Percentiles rank a stretch among this genome's conserved stretches.
Conservation (phyloP, 2,329 filamentous ascomycete species). For the Fusarium pseudocircinatum region DNA sequence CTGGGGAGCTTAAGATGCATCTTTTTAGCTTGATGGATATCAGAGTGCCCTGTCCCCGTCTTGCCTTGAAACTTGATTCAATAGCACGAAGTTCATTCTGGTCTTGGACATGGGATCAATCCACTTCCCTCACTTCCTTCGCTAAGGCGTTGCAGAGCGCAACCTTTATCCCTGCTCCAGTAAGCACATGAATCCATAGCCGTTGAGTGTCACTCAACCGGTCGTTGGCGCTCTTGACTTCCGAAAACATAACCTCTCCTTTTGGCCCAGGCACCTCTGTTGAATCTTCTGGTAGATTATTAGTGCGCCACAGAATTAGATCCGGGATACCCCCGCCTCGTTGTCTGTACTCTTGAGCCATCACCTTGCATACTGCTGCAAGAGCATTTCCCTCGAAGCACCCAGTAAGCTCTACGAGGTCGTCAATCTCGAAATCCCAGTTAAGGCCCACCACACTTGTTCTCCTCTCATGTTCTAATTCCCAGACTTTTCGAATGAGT, state of each 20-base stretch:
- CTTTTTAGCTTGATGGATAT: constrained; percentile 7
- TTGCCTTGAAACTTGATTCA: constrained; percentile 20
- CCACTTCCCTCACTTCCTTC: constrained; percentile 58
- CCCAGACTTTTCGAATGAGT: constrained; percentile 75
- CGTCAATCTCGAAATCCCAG: constrained; percentile 85
- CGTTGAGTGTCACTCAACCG: constrained; percentile 94
- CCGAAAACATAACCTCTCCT: constrained; percentile 77
- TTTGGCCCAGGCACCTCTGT: constrained; percentile 47
- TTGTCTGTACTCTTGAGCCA: constrained; percentile 93
- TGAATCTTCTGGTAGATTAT: constrained; percentile 43
- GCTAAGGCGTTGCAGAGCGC: constrained; percentile 78
- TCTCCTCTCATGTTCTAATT: constrained; percentile 71
- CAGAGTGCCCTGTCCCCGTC: constrained; percentile 8
- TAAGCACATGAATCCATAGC: constrained; percentile 95
- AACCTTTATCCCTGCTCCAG: constrained; percentile 83
- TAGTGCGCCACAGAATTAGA: constrained; percentile 82
- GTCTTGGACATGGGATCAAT: constrained; percentile 40
- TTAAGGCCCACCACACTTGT: constrained; percentile 93
- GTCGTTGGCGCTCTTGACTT: constrained; percentile 89
- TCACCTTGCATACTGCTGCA: constrained; percentile 87
- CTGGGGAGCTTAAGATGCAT: neutral
- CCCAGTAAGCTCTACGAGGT: constrained; percentile 79
- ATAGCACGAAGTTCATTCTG: constrained; percentile 13
- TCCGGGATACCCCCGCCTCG: constrained; percentile 91
- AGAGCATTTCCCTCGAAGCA: constrained; percentile 86